Percentiles rank a stretch among this genome's conserved stretches.
Conservation (phyloP, 208 protist genomes). For the Leishmania major region DNA sequence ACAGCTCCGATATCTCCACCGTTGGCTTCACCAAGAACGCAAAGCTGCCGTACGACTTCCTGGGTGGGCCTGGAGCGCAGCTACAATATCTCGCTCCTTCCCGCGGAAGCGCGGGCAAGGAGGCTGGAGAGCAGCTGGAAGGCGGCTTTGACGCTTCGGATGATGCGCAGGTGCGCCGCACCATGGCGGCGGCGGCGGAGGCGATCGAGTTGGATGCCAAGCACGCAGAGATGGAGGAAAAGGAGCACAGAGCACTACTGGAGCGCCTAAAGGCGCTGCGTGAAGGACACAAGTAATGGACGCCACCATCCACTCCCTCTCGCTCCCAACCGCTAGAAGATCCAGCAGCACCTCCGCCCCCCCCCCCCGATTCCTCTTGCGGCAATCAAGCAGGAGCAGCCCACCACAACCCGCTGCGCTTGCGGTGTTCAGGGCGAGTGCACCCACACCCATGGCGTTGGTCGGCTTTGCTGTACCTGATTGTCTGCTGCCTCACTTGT, state of each 20-base stretch:
- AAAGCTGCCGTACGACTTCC: slow-evolving; percentile 56
- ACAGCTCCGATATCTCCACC: slow-evolving; percentile 80
- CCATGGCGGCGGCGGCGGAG: slow-evolving; percentile 53
- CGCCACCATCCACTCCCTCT: neutral
- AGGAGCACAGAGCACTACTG: slow-evolving; percentile 54
- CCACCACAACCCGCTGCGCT: neutral
- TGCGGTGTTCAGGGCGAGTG: neutral
- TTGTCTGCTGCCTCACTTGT: neutral
- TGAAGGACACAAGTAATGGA: slow-evolving; percentile 22
- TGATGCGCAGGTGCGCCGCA: slow-evolving; percentile 44
- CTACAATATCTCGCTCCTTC: slow-evolving; percentile 18
- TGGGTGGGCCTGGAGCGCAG: slow-evolving; percentile 41
- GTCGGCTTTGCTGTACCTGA: neutral
- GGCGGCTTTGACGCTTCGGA: slow-evolving; percentile 31
- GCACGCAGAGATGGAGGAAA: slow-evolving; percentile 45
- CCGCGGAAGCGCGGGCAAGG: neutral
- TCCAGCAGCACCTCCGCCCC: neutral
- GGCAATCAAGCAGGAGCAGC: neutral
- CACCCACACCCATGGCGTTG: neutral
- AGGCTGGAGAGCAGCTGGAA: slow-evolving; percentile 1
- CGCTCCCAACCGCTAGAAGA: neutral
- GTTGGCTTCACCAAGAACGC: slow-evolving; percentile 53
- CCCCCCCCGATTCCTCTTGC: neutral
- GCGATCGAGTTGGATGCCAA: slow-evolving; percentile 52
- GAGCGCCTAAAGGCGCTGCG: slow-evolving; percentile 55